Conservation (phyloP, 2,329 filamentous ascomycete species). For the Penicillium nordicum region DNA sequence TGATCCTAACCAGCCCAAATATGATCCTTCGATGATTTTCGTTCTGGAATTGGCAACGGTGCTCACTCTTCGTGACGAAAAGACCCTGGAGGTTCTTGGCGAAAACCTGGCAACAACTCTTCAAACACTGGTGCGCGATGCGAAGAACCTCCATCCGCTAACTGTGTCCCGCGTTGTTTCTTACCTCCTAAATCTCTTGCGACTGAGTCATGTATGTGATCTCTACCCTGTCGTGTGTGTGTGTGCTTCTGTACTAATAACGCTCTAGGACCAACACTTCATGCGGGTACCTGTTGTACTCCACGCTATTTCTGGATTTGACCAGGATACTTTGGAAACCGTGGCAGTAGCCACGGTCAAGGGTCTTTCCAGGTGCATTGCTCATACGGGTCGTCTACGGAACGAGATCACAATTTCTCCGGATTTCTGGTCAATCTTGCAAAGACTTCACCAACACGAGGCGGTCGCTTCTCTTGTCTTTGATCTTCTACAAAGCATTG, state of each 20-base stretch:
- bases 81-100: slow-evolving; percentile 69
- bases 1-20: slow-evolving; percentile 58
- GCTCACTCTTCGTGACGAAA: slow-evolving; percentile 70
- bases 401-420: slow-evolving; percentile 95
- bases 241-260: slow-evolving; percentile 13
- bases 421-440: slow-evolving; percentile 92
- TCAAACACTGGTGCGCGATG: slow-evolving; percentile 77
- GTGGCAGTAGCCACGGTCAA: slow-evolving; percentile 72
- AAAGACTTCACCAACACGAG: slow-evolving; percentile 65
- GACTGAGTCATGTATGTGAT: slow-evolving; percentile 72
- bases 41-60: slow-evolving; percentile 88
- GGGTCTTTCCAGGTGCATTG: slow-evolving; percentile 76
- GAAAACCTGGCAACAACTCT: slow-evolving; percentile 76
- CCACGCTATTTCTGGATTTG: slow-evolving; percentile 85
- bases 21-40: slow-evolving; percentile 84
- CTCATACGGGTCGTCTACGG: slow-evolving; percentile 70
- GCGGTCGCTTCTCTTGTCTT: slow-evolving; percentile 78
- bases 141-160: slow-evolving; percentile 74
- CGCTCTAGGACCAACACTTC: slow-evolving; percentile 73
- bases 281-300: slow-evolving; percentile 87
- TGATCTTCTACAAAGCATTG: slow-evolving; percentile 75
- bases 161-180: slow-evolving; percentile 79
- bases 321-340: slow-evolving; percentile 71
- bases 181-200: slow-evolving; percentile 78
- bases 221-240: slow-evolving; percentile 13